Percentiles rank a stretch among this genome's conserved stretches.
Conservation (phyloP, 73 alveolate species). For the Urostyla sp. region DNA sequence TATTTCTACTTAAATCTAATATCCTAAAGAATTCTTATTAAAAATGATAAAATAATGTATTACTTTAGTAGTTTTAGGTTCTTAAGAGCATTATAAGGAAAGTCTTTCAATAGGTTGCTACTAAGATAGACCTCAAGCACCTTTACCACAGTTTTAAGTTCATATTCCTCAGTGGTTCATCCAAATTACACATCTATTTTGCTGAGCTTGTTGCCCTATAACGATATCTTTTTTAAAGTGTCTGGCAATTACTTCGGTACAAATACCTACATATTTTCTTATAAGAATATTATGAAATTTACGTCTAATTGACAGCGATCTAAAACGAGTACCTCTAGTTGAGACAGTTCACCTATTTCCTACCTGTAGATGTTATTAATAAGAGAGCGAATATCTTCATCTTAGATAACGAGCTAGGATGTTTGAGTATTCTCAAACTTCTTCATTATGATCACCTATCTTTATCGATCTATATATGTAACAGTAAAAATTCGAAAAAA, state of each 20-base stretch:
- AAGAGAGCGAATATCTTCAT: constrained; percentile 26
- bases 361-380: not conserved
- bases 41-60: not conserved
- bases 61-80: not conserved
- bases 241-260: constrained; percentile 9
- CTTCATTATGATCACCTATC: not conserved
- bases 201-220: constrained; percentile 25
- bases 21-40: not conserved
- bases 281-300: too few species aligned
- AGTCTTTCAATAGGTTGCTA: not conserved
- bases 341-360: constrained; percentile 3
- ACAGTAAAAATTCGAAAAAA: not conserved
- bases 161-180: not conserved
- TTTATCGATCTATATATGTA: not conserved
- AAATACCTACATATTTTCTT: too few species aligned
- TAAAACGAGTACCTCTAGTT: not conserved
- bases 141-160: not conserved
- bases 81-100: constrained; percentile 23
- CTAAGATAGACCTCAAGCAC: not conserved
- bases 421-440: constrained; percentile 25
- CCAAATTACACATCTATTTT: constrained; percentile 31
- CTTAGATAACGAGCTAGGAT: not conserved
- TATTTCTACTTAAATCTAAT: constrained; percentile 47
- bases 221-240: not conserved
- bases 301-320: constrained; percentile 29